Base-by-base conservation (phyloP, 2,329 filamentous ascomycete species). In the Pestalotiopsis sp. region DNA sequence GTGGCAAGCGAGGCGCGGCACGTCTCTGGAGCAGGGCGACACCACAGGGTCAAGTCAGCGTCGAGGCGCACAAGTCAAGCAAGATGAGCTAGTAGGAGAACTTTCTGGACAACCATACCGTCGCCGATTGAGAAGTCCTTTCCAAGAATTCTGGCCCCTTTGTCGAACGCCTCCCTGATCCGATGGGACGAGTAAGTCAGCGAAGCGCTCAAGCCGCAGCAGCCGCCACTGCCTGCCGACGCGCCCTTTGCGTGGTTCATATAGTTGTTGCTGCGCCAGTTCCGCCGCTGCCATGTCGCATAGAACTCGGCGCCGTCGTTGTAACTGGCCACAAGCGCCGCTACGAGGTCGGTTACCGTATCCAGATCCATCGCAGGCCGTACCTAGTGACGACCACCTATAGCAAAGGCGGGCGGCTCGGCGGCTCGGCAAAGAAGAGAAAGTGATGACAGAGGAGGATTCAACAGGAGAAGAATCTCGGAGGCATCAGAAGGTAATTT, bases 161-260 rank as follows among this genome's bases (percentile, higher is more conserved):
- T 73, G 17, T 77, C 74, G 65, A 79, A 82, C 1, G 76, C 75
- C 12, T 80, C 77, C 52, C 75, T 73, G 67, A 81, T 74, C 58
- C 71, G 75, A 4, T 68, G 70, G 11, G 71, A 72, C 23, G 81
- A 81, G 11, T 78, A 71, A 61, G 67, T 71, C 56, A 82, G 73
- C 20, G 80, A 82, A 0, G 77, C 77, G 68, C 75, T 77, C 58
- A 81, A 72, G 14, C 78, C 79, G 69, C 78, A 82, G 52, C 73
- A 73, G 56, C 72, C 73, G 6, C 70, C 65, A 14, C 66, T 68
- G 13, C 23, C 14, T 59, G 62, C 66, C 4, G 12, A 6, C 6
- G 41, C 64, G 4, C 60, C 69, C 36, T 63, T 70, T 31, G 52
- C 66, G 27, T 68, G 70, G 2, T 70, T 70, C 20, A 69, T 72